Base-by-base conservation (phyloP, 208 protist species). In the Wallacemonas sp. region DNA sequence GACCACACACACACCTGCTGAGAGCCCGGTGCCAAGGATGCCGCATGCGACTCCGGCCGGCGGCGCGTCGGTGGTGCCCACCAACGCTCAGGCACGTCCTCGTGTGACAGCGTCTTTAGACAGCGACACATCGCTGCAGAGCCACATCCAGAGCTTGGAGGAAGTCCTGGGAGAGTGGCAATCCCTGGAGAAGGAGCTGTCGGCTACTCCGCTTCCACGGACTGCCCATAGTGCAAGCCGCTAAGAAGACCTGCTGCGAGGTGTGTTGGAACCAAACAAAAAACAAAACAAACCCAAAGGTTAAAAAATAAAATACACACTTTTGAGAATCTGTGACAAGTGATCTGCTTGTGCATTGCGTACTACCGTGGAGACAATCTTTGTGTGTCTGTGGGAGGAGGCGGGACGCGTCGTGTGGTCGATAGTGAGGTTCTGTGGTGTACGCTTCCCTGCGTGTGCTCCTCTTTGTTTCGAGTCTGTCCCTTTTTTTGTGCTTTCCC, bases 111-210 rank as follows among this genome's bases (percentile, higher is more conserved):
- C 41, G 9, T 58, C 51, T 15, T 21, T 58, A 33, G 64, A 66
- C 2, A 47, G 58, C 51, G 60, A 69, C 26, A 21, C 34, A n/a
- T 47, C n/a, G 15, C n/a, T 58, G 15, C 51, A 58, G 19, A 58
- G 51, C 19, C 70, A 83, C 17, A 77, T 87, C 38, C 61, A 66
- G 24, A 66, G 68, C 44, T 45, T 87, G 12, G 72, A 87, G 27
- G 70, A 72, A 24, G 77, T 83, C 67, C 53, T 87, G 30, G 21
- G 17, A 1, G 70, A 87, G 66, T 87, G 80, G 77, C 79, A 79
- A 42, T 62, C 72, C 28, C 58, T 87, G 12, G 77, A 87, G 70
- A 63, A 47, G 31, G 68, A 80, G 26, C 68, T 86, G 62, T 72
- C 17, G 24, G 56, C 14, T 28, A 1, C 49, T 15, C 73, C 26